Evolutionary conservation across 805 yeast genomes (phyloP).

Genomic region (Cephaloascus fragrans): DNA sequence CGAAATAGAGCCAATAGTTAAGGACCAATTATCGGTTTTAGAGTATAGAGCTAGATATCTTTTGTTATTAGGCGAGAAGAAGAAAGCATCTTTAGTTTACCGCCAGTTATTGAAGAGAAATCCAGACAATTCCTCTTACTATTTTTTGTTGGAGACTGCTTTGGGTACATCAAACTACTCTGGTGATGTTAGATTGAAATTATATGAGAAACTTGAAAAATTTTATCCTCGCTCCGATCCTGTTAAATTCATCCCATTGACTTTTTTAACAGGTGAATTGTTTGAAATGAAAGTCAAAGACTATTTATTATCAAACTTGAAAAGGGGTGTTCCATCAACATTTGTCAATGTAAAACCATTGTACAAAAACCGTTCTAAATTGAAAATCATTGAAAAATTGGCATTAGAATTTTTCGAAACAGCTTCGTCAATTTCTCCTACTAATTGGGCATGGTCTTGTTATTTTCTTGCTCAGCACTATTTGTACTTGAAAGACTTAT

Average conservation of each 20-base stretch:
- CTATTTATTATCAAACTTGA: conserved; percentile 55
- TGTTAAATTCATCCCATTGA: conserved; percentile 68
- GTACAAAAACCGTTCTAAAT: conserved; percentile 35
- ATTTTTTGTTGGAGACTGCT: conserved; percentile 54
- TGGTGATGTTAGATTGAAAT: conserved; percentile 37
- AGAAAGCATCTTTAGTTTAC: conserved; percentile 61
- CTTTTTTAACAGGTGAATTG: conserved; percentile 48
- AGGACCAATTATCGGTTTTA: conserved; percentile 49
- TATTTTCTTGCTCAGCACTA: conserved; percentile 76
- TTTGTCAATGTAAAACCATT: conserved; percentile 80
- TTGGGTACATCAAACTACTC: conserved; percentile 41
- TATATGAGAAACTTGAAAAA: conserved; percentile 55
- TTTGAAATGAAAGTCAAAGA: conserved; percentile 39
- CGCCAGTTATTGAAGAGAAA: conserved; percentile 71
- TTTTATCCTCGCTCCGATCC: conserved; percentile 83
- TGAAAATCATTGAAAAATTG: conserved; percentile 39
- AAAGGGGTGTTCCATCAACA: conserved; percentile 82
- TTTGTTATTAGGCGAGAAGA: conserved; percentile 40
- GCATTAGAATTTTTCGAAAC: conserved; percentile 36
- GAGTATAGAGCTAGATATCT: conserved; percentile 63
- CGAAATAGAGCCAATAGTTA: conserved; percentile 38
- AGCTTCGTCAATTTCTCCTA: conserved; percentile 27
- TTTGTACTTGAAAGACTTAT: conserved; percentile 43
- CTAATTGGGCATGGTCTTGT: conserved; percentile 54
- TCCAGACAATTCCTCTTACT: conserved; percentile 69